These are phyloP conservation scores for Fusarium aywerte DNA, from an alignment of 2,329 filamentous ascomycete species.

Conservation along the genomic window DNA sequence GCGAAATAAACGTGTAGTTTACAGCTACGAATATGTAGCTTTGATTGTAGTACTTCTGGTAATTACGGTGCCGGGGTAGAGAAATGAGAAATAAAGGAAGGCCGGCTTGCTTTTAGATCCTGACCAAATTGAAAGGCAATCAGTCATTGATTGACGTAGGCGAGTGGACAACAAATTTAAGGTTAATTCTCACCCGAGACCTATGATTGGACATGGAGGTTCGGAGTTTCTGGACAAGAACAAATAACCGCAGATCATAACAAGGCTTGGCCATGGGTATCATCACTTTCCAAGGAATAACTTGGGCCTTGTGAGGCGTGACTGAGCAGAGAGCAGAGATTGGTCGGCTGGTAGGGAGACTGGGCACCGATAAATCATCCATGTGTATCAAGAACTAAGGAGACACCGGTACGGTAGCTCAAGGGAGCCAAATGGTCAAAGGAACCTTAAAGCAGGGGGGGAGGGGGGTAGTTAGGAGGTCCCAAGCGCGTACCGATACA, in stretches of 20 bases:
- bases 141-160: slow-evolving; percentile 14
- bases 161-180: slow-evolving; percentile 26
- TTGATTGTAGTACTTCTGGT: background rate
- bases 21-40: background rate
- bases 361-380: background rate
- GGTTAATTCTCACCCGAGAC: slow-evolving; percentile 28
- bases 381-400: background rate
- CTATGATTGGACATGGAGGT: slow-evolving; percentile 17
- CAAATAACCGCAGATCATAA: slow-evolving; percentile 28
- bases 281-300: slow-evolving; percentile 11
- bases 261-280: slow-evolving; percentile 14
- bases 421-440: background rate
- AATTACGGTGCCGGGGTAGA: background rate
- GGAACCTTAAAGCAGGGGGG: background rate
- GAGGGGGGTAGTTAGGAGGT: background rate
- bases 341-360: background rate
- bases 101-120: background rate
- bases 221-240: slow-evolving; percentile 3
- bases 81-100: background rate
- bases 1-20: background rate
- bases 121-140: background rate
- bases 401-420: background rate
- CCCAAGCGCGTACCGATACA: background rate
- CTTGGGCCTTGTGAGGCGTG: background rate
- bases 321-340: background rate